Percentiles rank a stretch among this genome's conserved stretches.
These are phyloP conservation scores for Leucocoprinus leucothites DNA, from an alignment of 768 basidiomycete species.

Conservation along the genomic window DNA sequence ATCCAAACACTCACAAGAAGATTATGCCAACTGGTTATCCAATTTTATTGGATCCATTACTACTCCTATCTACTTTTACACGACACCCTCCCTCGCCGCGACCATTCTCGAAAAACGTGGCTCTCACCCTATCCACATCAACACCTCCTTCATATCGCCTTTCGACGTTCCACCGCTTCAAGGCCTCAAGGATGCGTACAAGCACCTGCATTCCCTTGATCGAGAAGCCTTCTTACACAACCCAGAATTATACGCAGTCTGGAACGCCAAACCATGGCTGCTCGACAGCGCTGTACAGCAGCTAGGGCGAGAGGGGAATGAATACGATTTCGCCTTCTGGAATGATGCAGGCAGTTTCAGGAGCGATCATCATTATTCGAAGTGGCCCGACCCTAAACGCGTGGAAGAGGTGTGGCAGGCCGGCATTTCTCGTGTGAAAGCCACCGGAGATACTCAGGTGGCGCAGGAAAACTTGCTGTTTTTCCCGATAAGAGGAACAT, in stretches of 20 bases:
- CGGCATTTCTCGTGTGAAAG: constrained; percentile 25
- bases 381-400: constrained; percentile 46
- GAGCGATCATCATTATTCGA: constrained; percentile 34
- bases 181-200: constrained; percentile 30
- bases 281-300: constrained; percentile 38
- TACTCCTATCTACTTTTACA: constrained; percentile 55
- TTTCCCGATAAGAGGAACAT: constrained; percentile 40
- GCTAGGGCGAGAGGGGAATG: constrained; percentile 19
- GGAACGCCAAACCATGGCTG: constrained; percentile 54
- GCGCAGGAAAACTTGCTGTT: constrained; percentile 43
- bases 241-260: constrained; percentile 50
- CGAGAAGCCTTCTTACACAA: constrained; percentile 40
- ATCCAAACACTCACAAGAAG: constrained; percentile 45
- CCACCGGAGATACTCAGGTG: neutral
- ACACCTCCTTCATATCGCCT: constrained; percentile 42
- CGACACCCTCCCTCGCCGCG: constrained; percentile 35
- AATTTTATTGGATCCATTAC: constrained; percentile 40
- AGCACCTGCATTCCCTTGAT: constrained; percentile 41
- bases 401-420: constrained; percentile 38
- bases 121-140: constrained; percentile 33
- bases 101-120: constrained; percentile 29
- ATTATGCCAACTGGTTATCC: constrained; percentile 42
- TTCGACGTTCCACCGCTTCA: constrained; percentile 46
- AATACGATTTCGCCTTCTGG: constrained; percentile 58
- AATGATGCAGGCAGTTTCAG: constrained; percentile 55